Base-by-base conservation (phyloP, 2,329 filamentous ascomycete species). In the Massarina eburnea region DNA sequence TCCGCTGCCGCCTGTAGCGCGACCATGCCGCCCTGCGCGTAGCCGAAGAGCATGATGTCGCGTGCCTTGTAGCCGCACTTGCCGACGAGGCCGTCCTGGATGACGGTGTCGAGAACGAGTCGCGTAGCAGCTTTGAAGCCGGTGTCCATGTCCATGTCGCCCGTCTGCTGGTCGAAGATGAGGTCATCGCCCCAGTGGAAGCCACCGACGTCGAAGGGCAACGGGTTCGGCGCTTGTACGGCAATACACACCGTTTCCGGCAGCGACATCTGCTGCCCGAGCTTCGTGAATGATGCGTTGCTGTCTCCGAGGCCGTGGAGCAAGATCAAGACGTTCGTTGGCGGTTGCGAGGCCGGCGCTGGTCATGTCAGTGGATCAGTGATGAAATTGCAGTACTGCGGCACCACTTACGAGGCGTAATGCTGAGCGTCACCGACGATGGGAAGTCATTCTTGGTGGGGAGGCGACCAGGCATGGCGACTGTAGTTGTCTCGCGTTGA, bases 261-360 rank as follows among this genome's bases (percentile, higher is more conserved):
- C 3, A 95, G 81, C 49, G 80, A 76, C 49, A 95, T 72, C 55
- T 82, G 83, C 45, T 76, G 75, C 17, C 84, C 88, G 50, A 95
- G 86, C 35, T 73, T 72, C 48, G 81, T 79, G 67, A 94, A 95
- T 27, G 87, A 77, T 3, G 67, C 61, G 48, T 89, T 80, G 26
- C 80, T 83, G 72, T 95, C 91, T 51, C 91, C 91, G 10, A 95
- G 80, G 53, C 90, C 90, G 70, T 95, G 91, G 46, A 95, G 82
- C 41, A 95, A 80, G 62, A 95, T 73, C 51, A 95, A 82, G 56
- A 95, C 78, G 58, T 91, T 86, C 34, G 84, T 87, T 8, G 86
- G 82, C 10, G 80, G 80, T 49, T 86, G 81, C 20, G 66, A 63
- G 24, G 80, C 61, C 12, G 75, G 73, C 62, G 69, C 59, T 62